These are phyloP conservation scores for Blepharisma japonicum DNA, from an alignment of 73 alveolate species.

Conservation along the genomic window DNA sequence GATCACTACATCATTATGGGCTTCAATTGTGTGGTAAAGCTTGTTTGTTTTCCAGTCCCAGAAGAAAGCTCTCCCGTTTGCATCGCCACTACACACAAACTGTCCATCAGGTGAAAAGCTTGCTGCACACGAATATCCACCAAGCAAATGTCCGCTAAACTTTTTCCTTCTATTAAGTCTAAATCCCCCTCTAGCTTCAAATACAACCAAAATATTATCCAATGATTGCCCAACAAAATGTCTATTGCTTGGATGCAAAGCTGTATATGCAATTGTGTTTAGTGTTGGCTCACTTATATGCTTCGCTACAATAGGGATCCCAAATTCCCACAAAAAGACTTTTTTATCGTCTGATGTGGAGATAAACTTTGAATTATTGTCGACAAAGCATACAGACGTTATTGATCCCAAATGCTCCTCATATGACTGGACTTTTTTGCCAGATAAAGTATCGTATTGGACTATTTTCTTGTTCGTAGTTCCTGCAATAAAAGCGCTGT, in stretches of 20 bases:
- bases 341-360: conserved; percentile 98
- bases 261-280: conserved; percentile 91
- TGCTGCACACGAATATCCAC: conserved; percentile 96
- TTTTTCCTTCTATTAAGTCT: conserved; percentile 92
- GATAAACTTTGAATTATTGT: conserved; percentile 84
- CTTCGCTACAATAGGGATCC: conserved; percentile 93
- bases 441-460: conserved; percentile 80
- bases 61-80: conserved; percentile 96
- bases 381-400: conserved; percentile 85
- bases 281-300: conserved; percentile 96
- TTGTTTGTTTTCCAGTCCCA: conserved; percentile 97
- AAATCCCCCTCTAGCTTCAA: conserved; percentile 92
- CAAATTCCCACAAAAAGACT: conserved; percentile 96
- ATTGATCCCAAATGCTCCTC: conserved; percentile 95
- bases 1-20: conserved; percentile 92
- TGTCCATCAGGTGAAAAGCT: conserved; percentile 94
- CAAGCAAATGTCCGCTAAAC: conserved; percentile 88
- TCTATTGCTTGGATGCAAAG: conserved; percentile 91
- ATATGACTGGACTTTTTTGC: conserved; percentile 77
- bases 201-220: conserved; percentile 92
- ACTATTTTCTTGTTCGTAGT: conserved; percentile 80
- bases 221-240: conserved; percentile 95
- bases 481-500: conserved; percentile 86
- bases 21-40: conserved; percentile 87
- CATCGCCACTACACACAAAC: conserved; percentile 94